phyloP scores from a whole-genome alignment of 306 rosid genomes.

The Dalbergia cochinchinensis region DNA sequence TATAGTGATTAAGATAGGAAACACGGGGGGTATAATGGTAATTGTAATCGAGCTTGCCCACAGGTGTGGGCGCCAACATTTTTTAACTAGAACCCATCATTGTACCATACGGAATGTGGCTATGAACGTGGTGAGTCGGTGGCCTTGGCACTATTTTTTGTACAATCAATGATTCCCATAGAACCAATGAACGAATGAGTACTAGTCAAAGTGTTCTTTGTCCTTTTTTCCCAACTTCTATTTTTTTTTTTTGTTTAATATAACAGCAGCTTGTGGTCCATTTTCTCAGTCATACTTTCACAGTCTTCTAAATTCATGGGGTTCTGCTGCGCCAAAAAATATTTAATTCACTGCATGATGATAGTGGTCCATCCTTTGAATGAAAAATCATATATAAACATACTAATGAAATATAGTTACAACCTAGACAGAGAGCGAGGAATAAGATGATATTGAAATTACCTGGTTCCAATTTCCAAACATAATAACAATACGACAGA shows the following conservation, averaged over 20 bases:
- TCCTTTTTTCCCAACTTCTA: conserved; percentile 23
- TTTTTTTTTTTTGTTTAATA: neutral
- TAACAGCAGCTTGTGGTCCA: conserved; percentile 50
- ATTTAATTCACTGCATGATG: conserved; percentile 15
- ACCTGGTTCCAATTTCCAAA: neutral
- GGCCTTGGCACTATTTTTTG: conserved; percentile 3
- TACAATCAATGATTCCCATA: conserved; percentile 35
- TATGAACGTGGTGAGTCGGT: conserved; percentile 41
- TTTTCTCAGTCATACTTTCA: conserved; percentile 45
- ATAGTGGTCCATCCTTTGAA: conserved; percentile 1
- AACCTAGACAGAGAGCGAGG: no score
- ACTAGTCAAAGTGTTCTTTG: conserved; percentile 46
- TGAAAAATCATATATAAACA: no score
- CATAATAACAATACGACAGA: neutral
- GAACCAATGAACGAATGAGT: conserved; percentile 4
- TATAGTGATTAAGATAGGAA: neutral
- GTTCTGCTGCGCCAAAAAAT: neutral
- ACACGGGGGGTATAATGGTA: conserved; percentile 31
- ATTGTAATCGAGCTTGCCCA: neutral
- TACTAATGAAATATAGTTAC: no score
- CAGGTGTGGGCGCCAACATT: conserved; percentile 25
- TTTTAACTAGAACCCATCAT: conserved; percentile 28
- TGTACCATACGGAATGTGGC: conserved; percentile 42
- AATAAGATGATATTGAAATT: neutral
- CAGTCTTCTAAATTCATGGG: conserved; percentile 47